Evolutionary conservation across 208 protist species (phyloP).

Genomic region (Leishmania guyanensis): DNA sequence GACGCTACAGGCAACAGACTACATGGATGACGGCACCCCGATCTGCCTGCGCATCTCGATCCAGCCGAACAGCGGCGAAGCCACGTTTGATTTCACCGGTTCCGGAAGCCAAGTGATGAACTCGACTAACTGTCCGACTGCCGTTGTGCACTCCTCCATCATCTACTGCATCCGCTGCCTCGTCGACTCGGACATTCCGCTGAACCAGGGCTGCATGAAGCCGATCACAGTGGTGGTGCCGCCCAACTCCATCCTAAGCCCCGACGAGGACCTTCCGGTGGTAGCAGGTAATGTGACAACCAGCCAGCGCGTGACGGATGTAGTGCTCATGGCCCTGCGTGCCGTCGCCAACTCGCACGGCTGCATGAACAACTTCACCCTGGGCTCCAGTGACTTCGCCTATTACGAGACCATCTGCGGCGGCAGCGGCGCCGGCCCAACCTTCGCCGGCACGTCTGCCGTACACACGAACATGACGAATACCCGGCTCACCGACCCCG

Average conservation of each 20-base stretch:
- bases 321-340: conserved; percentile 92
- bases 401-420: conserved; percentile 98
- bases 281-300: conserved; percentile 97
- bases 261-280: conserved; percentile 87
- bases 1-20: conserved; percentile 59
- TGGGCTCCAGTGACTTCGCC: conserved; percentile 89
- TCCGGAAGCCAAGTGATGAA: conserved; percentile 89
- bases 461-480: conserved; percentile 98
- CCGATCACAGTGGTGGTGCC: conserved; percentile 84
- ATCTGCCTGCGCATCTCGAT: conserved; percentile 88
- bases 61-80: conserved; percentile 59
- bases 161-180: conserved; percentile 96
- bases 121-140: conserved; percentile 93
- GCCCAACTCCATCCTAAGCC: conserved; percentile 78
- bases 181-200: conserved; percentile 92
- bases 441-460: conserved; percentile 78
- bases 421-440: conserved; percentile 90
- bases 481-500: conserved; percentile 94
- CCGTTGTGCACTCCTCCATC: conserved; percentile 91
- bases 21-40: conserved; percentile 95
- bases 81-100: conserved; percentile 94
- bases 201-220: conserved; percentile 95
- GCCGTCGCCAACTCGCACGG: conserved; percentile 89
- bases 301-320: conserved; percentile 94
- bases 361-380: conserved; percentile 97